Evolutionary conservation across 129 eudicot genomes (phyloP).

Genomic region (Pseudognaphalium luteoalbum): DNA sequence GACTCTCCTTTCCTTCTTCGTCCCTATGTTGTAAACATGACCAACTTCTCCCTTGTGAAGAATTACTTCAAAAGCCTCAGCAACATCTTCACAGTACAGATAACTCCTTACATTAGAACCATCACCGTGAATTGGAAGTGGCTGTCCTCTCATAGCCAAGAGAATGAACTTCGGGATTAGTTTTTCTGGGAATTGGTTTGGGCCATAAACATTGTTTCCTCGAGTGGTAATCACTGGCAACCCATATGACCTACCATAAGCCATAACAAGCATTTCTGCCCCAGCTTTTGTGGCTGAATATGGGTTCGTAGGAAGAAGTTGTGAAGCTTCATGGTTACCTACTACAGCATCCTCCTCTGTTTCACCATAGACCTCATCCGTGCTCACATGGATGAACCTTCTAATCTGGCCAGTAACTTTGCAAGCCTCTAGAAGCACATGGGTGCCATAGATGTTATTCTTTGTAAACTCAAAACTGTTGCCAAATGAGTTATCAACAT

Average conservation of each 20-base stretch:
- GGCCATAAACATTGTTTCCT: conserved; percentile 97
- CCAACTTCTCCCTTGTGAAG: conserved; percentile 98
- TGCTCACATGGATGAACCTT: conserved; percentile 93
- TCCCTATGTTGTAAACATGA: conserved; percentile 95
- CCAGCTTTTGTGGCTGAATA: conserved; percentile 98
- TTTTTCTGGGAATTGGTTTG: conserved; percentile 91
- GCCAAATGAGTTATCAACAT: conserved; percentile 96
- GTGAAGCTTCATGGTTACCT: conserved; percentile 98
- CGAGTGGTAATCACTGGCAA: conserved; percentile 95
- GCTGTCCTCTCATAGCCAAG: conserved; percentile 84
- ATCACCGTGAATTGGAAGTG: conserved; percentile 94
- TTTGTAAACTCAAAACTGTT: conserved; percentile 98
- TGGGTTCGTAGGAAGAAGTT: conserved; percentile 96
- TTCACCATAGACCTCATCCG: conserved; percentile 98
- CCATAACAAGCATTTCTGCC: conserved; percentile 99
- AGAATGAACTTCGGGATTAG: conserved; percentile 92
- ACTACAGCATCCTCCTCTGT: conserved; percentile 99
- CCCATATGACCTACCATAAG: conserved; percentile 95
- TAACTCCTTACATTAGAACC: conserved; percentile 93
- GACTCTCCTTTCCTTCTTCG: conserved; percentile 86
- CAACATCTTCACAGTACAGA: conserved; percentile 96
- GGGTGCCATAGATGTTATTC: conserved; percentile 96
- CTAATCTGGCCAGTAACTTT: conserved; percentile 93
- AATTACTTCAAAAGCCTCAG: conserved; percentile 94
- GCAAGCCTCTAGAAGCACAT: conserved; percentile 96